Evolutionary conservation across 768 basidiomycete species (phyloP).

Genomic region (Mycena leptocephala): DNA sequence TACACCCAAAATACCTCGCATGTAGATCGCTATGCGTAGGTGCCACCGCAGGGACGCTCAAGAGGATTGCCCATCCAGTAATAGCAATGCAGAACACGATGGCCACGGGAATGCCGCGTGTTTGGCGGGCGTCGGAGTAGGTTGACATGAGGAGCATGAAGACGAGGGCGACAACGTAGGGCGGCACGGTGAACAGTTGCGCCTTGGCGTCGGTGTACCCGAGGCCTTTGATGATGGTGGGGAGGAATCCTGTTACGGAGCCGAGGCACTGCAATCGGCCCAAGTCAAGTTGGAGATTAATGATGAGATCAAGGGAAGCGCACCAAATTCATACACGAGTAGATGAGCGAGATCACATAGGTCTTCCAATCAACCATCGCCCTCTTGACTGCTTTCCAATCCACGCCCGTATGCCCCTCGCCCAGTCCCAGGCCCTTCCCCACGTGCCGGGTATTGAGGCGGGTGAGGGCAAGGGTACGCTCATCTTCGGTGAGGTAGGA

Average conservation of each 20-base stretch:
- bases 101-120: conserved; percentile 23
- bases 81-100: conserved; percentile 17
- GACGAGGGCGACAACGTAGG: conserved; percentile 28
- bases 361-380: conserved; percentile 29
- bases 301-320: too few species aligned
- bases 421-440: conserved; percentile 21
- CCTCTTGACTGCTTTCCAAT: conserved; percentile 9
- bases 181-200: conserved; percentile 29
- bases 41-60: conserved; percentile 12
- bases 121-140: conserved; percentile 18
- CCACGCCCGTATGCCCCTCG: conserved; percentile 30
- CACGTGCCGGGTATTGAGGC: too few species aligned
- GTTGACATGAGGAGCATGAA: conserved; percentile 30
- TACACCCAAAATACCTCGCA: conserved; percentile 28
- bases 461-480: conserved; percentile 24
- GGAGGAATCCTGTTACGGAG: conserved; percentile 18
- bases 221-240: conserved; percentile 28
- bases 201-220: conserved; percentile 27
- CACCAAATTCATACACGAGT: conserved; percentile 27
- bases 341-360: conserved; percentile 8
- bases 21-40: background rate
- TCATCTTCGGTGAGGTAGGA: conserved; percentile 7
- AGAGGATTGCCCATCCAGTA: conserved; percentile 24
- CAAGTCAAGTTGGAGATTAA: too few species aligned
- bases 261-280: conserved; percentile 20